Evolutionary conservation across 2,329 filamentous ascomycete genomes (phyloP), one percentile per base, ranked within the genome.

Genomic region (Dothideomycetes sp.): DNA sequence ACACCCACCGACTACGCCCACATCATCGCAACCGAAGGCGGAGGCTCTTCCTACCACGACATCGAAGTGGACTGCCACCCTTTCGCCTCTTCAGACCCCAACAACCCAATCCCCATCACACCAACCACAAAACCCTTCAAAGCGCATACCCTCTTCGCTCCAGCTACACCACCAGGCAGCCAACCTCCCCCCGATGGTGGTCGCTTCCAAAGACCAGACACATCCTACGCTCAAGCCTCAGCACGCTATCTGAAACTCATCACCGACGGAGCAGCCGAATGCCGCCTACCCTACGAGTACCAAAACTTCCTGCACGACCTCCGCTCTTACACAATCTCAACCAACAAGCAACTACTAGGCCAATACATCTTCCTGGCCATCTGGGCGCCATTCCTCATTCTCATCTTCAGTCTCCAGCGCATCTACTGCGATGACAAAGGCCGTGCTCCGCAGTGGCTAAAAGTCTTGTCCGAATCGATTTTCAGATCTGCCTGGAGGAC

Each of bases 1-100:
- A 94, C 87, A 1, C 66, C 72, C 13, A 62, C 73, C 30, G 91
- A 98, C 64, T 98, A 84, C 58, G 73, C 79, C 5, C 82, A 76
- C 45, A 94, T 98, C 51, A 81, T 96, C 46, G 80, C 80, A 4
- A 95, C 88, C 4, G 91, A 98, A 60, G 89, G 89, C 37, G 88
- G 84, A 22, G 88, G 88, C 13, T 65, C 78, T 2, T 74, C 80
- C n/a, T 98, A 98, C 65, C 69, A 80, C 43, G 87, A 96, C 56
- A 76, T 94, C 9, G 56, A 85, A 0, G 78, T 94, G 10, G 77
- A 82, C 19, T 95, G 89, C 61, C 69, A 85, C 48, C 70, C 79
- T 0, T 72, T 95, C 7, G 69, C 77, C 0, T 63, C 71, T n/a
- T 42, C 52, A 1, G 61, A 65, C 10, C 64, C 69, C 4, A 57